A percentile compares a stretch with the other conserved stretches of the same genome.
Conservation (phyloP, 2,329 filamentous ascomycete genomes). For the Cladosporium velox region DNA sequence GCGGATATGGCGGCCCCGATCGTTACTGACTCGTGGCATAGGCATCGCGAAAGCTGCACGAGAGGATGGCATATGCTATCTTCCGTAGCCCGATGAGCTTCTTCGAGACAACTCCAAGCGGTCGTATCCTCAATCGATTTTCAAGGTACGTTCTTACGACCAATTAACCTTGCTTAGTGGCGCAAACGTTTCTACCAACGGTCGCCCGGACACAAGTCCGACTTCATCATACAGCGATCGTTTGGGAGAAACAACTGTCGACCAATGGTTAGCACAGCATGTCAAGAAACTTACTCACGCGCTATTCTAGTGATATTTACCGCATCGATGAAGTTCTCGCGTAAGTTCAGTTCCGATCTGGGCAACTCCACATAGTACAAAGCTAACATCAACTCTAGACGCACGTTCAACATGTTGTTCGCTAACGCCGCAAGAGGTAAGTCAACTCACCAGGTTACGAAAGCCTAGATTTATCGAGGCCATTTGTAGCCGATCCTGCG, state of each 20-base stretch:
- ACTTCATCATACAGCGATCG: neutral
- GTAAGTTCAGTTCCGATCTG: slow-evolving; percentile 38
- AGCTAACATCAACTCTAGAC: slow-evolving; percentile 40
- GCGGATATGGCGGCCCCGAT: slow-evolving; percentile 7
- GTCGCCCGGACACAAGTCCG: neutral
- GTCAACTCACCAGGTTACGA: slow-evolving; percentile 23
- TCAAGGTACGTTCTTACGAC: slow-evolving; percentile 64
- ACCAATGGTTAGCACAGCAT: neutral
- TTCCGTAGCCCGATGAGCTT: slow-evolving; percentile 98
- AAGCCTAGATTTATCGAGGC: neutral
- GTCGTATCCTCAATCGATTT: slow-evolving; percentile 95
- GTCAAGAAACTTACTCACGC: slow-evolving; percentile 1
- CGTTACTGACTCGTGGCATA: slow-evolving; percentile 38
- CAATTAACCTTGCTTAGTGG: too few species aligned
- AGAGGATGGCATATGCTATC: slow-evolving; percentile 94
- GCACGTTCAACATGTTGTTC: slow-evolving; percentile 91
- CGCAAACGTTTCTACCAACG: neutral
- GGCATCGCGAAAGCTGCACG: slow-evolving; percentile 94
- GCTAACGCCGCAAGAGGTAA: slow-evolving; percentile 52
- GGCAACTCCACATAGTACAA: neutral
- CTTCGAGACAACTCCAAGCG: slow-evolving; percentile 94
- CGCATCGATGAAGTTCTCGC: slow-evolving; percentile 89
- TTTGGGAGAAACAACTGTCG: neutral
- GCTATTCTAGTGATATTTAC: slow-evolving; percentile 66
- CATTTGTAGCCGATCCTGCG: neutral